Evolutionary conservation across 2,329 filamentous ascomycete genomes (phyloP).

Genomic region (Amylocarpus encephaloides): DNA sequence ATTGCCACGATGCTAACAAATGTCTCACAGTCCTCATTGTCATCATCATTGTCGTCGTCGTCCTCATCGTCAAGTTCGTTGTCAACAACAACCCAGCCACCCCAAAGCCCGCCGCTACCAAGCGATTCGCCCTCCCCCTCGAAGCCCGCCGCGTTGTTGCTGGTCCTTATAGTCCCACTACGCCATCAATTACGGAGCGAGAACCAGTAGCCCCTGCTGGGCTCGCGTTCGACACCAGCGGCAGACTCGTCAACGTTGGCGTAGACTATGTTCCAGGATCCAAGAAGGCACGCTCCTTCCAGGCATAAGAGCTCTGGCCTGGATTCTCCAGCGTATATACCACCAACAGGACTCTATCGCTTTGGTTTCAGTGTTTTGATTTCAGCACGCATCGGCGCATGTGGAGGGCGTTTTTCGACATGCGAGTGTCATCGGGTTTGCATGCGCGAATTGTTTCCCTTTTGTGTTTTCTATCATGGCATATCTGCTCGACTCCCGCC

Average conservation of each 20-base stretch:
- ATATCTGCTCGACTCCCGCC: neutral
- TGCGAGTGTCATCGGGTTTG: neutral
- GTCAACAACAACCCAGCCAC: slow-evolving; percentile 25
- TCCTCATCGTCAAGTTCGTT: slow-evolving; percentile 44
- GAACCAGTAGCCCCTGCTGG: slow-evolving; percentile 8
- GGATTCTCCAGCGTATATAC: slow-evolving; percentile 1
- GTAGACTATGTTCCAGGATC: slow-evolving; percentile 7
- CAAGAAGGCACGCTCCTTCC: slow-evolving; percentile 16
- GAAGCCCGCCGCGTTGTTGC: slow-evolving; percentile 12
- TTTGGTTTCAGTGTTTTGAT: neutral
- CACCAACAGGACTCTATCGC: slow-evolving; percentile 2
- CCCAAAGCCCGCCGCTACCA: slow-evolving; percentile 7
- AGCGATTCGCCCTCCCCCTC: slow-evolving; percentile 19
- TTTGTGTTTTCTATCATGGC: neutral
- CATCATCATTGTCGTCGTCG: slow-evolving; percentile 41
- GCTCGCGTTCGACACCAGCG: slow-evolving; percentile 2
- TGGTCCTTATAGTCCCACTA: slow-evolving; percentile 1
- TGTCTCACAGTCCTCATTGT: slow-evolving; percentile 44
- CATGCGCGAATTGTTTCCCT: neutral
- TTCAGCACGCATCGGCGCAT: slow-evolving; percentile 3
- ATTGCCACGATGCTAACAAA: slow-evolving; percentile 10
- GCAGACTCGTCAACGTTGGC: slow-evolving; percentile 12
- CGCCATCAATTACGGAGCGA: slow-evolving; percentile 4
- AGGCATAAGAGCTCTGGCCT: slow-evolving; percentile 9
- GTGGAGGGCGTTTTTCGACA: neutral